Percentiles rank a stretch among this genome's conserved stretches.
phyloP scores from a whole-genome alignment of 2,329 filamentous ascomycete species.

The Neofusicoccum cordaticola region DNA sequence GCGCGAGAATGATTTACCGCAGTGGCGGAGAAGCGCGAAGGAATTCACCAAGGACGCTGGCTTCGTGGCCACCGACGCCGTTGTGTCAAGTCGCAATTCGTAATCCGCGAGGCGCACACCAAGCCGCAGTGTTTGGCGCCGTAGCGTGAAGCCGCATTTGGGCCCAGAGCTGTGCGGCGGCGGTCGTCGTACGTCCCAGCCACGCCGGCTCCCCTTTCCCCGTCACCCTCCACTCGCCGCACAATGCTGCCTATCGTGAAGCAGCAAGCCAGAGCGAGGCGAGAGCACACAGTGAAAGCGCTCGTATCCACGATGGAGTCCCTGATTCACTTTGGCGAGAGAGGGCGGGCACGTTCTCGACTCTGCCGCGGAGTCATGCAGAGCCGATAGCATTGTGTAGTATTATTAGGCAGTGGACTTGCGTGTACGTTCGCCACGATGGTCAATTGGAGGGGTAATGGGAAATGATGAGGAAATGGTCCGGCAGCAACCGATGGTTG shows the following conservation, averaged over 20 bases:
- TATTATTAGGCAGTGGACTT: neutral
- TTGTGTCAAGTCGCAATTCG: too few species aligned
- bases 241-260: neutral
- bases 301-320: neutral
- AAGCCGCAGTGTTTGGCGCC: too few species aligned
- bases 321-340: neutral
- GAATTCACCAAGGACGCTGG: neutral
- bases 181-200: too few species aligned
- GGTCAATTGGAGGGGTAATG: too few species aligned
- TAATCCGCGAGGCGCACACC: too few species aligned
- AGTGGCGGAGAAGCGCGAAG: neutral
- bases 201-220: too few species aligned
- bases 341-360: neutral
- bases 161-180: too few species aligned
- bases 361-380: neutral
- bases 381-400: neutral
- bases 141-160: too few species aligned
- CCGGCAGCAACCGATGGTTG: neutral
- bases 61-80: too few species aligned
- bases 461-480: neutral
- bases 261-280: neutral
- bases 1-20: neutral
- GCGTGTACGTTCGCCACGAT: neutral
- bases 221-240: neutral
- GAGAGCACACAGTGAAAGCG: neutral